Percentiles rank a stretch among this genome's conserved stretches.
These are phyloP conservation scores for Geosmithia putterillii DNA, from an alignment of 2,329 filamentous ascomycete genomes.

Conservation along the genomic window DNA sequence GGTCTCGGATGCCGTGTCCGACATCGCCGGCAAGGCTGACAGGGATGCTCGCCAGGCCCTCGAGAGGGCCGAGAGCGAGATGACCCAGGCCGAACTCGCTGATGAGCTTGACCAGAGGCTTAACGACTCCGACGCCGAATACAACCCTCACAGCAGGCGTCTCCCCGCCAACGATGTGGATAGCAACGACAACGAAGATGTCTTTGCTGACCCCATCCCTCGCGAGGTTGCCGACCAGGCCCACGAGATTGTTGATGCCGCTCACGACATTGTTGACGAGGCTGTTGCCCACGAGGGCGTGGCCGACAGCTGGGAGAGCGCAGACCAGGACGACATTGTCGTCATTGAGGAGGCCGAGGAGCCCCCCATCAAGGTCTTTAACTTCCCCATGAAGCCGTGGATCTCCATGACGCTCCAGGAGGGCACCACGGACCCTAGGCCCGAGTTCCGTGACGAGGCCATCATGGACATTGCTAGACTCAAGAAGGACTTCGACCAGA, in stretches of 20 bases:
- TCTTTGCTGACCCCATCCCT: slow-evolving; percentile 34
- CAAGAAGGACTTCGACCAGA: slow-evolving; percentile 96
- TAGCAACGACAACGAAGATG: slow-evolving; percentile 36
- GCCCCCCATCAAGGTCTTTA: slow-evolving; percentile 67
- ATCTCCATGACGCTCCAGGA: slow-evolving; percentile 71
- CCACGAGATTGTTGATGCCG: slow-evolving; percentile 34
- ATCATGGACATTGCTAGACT: slow-evolving; percentile 88
- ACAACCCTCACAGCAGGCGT: slow-evolving; percentile 32
- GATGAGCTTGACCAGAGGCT: slow-evolving; percentile 35
- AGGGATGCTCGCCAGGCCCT: slow-evolving; percentile 52
- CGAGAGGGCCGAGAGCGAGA: slow-evolving; percentile 38
- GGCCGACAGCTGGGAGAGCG: slow-evolving; percentile 87
- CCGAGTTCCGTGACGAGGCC: slow-evolving; percentile 62
- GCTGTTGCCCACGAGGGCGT: slow-evolving; percentile 29
- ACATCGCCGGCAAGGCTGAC: slow-evolving; percentile 43
- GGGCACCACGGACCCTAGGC: slow-evolving; percentile 39
- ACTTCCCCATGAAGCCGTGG: slow-evolving; percentile 95
- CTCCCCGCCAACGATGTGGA: slow-evolving; percentile 36
- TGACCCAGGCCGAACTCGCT: slow-evolving; percentile 33
- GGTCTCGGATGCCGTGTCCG: slow-evolving; percentile 57
- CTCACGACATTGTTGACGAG: slow-evolving; percentile 38
- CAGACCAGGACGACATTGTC: slow-evolving; percentile 57
- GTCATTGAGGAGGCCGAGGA: slow-evolving; percentile 55
- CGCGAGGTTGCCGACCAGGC: slow-evolving; percentile 30
- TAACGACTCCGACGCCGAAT: slow-evolving; percentile 38